Evolutionary conservation across 306 rosid species (phyloP).

Genomic region (Astragalus membranaceus): DNA sequence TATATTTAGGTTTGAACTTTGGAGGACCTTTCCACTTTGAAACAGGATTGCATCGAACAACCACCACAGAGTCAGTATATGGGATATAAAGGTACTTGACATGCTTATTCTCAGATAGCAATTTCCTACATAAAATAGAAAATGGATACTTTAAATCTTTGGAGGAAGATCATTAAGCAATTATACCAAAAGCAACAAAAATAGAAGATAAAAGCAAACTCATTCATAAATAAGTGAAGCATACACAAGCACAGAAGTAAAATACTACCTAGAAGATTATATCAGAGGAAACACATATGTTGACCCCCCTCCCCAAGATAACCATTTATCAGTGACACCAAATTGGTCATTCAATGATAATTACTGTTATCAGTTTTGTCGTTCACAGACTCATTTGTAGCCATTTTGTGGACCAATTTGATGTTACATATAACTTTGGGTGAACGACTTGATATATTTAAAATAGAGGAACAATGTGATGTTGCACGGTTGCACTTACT

Average conservation of each 20-base stretch:
- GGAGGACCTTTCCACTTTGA: constrained; percentile 92
- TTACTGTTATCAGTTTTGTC: neutral
- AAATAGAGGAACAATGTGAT: neutral
- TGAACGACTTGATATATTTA: neutral
- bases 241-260: too few relatives aligned
- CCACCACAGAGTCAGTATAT: constrained; percentile 70
- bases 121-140: constrained; percentile 39
- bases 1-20: constrained; percentile 74
- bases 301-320: neutral
- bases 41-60: constrained; percentile 88
- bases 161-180: constrained; percentile 12
- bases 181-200: constrained; percentile 11
- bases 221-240: constrained; percentile 3
- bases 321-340: neutral
- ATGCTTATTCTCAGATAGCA: constrained; percentile 82
- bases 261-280: neutral
- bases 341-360: constrained; percentile 9
- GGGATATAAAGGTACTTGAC: constrained; percentile 86
- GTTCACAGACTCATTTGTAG: neutral
- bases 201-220: constrained; percentile 4
- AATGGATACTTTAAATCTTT: neutral
- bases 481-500: neutral
- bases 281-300: neutral
- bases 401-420: neutral
- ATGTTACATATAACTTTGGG: neutral